phyloP scores from a whole-genome alignment of 306 rosid genomes.

The Acacia melanoxylon region DNA sequence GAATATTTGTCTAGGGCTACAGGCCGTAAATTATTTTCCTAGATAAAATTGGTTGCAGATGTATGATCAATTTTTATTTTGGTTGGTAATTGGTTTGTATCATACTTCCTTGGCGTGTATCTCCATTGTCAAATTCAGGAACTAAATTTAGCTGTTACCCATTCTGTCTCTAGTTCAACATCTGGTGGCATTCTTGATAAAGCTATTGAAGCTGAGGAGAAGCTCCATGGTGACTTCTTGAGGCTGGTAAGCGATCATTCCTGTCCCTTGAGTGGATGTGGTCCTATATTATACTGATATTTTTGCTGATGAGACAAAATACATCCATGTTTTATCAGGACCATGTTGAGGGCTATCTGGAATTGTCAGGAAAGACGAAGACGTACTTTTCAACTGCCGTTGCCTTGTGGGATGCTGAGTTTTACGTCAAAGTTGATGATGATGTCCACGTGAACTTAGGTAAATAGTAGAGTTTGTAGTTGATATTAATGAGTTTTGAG shows the following conservation, averaged over 20 bases:
- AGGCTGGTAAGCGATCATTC: slow-evolving; percentile 71
- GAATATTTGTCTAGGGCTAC: not conserved
- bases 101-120: slow-evolving; percentile 7
- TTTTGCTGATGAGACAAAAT: slow-evolving; percentile 27
- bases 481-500: not conserved
- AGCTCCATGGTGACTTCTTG: slow-evolving; percentile 65
- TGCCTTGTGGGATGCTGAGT: slow-evolving; percentile 69
- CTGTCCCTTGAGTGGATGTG: slow-evolving; percentile 23
- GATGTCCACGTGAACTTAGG: slow-evolving; percentile 93
- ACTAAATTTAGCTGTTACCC: slow-evolving; percentile 19
- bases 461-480: slow-evolving; percentile 7
- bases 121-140: slow-evolving; percentile 1
- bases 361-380: slow-evolving; percentile 68
- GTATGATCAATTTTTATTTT: not conserved
- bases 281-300: not conserved
- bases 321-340: slow-evolving; percentile 37
- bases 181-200: slow-evolving; percentile 85
- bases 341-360: slow-evolving; percentile 64
- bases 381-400: slow-evolving; percentile 57
- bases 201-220: slow-evolving; percentile 85
- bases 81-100: not conserved
- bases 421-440: slow-evolving; percentile 86
- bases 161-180: slow-evolving; percentile 50
- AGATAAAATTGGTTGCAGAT: not conserved
- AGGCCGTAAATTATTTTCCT: not conserved